phyloP scores from a whole-genome alignment of 2,329 filamentous ascomycete genomes.

The Trichoderma sp. region DNA sequence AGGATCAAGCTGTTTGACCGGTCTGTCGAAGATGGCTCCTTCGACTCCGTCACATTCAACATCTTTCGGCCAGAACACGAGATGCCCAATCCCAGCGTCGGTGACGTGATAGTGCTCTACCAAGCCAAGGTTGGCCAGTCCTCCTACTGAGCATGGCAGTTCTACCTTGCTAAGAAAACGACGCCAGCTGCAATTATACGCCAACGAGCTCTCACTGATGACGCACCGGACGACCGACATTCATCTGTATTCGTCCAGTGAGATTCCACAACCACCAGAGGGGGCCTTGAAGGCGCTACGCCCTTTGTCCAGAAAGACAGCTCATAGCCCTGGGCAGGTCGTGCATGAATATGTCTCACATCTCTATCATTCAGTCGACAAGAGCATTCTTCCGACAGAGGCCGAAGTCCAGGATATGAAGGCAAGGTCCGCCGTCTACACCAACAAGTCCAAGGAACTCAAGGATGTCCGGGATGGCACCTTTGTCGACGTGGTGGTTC shows the following conservation, averaged over 20 bases:
- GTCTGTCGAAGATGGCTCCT: slow-evolving; percentile 50
- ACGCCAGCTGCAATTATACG: slow-evolving; percentile 19
- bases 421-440: slow-evolving; percentile 47
- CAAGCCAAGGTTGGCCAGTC: slow-evolving; percentile 53
- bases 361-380: slow-evolving; percentile 51
- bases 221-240: slow-evolving; percentile 48
- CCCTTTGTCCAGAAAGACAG: slow-evolving; percentile 31
- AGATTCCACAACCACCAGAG: slow-evolving; percentile 41
- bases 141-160: not conserved
- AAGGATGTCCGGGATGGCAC: slow-evolving; percentile 58
- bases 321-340: slow-evolving; percentile 31
- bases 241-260: slow-evolving; percentile 45
- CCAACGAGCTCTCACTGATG: slow-evolving; percentile 46
- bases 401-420: slow-evolving; percentile 48
- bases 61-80: slow-evolving; percentile 60
- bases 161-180: slow-evolving; percentile 1
- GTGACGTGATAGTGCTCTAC: slow-evolving; percentile 50
- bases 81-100: slow-evolving; percentile 51
- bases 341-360: slow-evolving; percentile 52
- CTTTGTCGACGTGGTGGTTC: slow-evolving; percentile 71
- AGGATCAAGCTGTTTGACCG: slow-evolving; percentile 63
- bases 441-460: slow-evolving; percentile 65
- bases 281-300: slow-evolving; percentile 42
- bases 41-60: slow-evolving; percentile 51
- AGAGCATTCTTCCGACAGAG: slow-evolving; percentile 46